phyloP scores from a whole-genome alignment of 345 rosid genomes.

The Turritis glabra region DNA sequence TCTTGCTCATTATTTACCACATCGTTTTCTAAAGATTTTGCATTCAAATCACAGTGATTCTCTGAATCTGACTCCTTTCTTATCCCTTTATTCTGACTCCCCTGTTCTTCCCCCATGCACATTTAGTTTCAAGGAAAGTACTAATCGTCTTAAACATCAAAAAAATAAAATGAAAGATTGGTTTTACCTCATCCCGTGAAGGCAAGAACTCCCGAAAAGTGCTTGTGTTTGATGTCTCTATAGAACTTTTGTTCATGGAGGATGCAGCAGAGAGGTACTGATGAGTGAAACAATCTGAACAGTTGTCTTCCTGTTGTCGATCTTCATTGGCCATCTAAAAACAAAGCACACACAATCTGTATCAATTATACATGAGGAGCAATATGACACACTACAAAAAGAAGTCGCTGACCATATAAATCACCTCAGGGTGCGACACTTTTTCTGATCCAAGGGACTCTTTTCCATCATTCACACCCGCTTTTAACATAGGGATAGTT shows the following conservation, averaged over 20 bases:
- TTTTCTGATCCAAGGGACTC: conserved; percentile 61
- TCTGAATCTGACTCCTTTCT: conserved; percentile 48
- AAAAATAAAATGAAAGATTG: conserved; percentile 34
- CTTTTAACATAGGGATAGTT: conserved; percentile 38
- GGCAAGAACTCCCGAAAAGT: conserved; percentile 66
- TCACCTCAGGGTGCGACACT: conserved; percentile 65
- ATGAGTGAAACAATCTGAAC: conserved; percentile 67
- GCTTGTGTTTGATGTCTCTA: conserved; percentile 50
- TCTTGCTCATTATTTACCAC: conserved; percentile 42
- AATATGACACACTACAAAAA: not conserved
- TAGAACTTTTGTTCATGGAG: conserved; percentile 51
- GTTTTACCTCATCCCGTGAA: conserved; percentile 51
- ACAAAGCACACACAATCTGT: conserved; percentile 14
- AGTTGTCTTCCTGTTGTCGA: conserved; percentile 51
- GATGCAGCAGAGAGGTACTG: conserved; percentile 49
- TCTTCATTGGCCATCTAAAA: conserved; percentile 55
- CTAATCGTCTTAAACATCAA: conserved; percentile 42
- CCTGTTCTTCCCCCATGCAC: conserved; percentile 39
- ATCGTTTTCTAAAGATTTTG: conserved; percentile 35
- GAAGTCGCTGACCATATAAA: not conserved
- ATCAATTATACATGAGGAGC: not conserved
- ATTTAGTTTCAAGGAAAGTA: conserved; percentile 38
- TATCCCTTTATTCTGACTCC: conserved; percentile 48
- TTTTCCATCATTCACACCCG: conserved; percentile 56
- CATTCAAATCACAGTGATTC: conserved; percentile 39